A percentile compares a stretch with the other conserved stretches of the same genome.
Conservation (phyloP, 2,329 filamentous ascomycete genomes). For the Fusarium armeniacum region DNA sequence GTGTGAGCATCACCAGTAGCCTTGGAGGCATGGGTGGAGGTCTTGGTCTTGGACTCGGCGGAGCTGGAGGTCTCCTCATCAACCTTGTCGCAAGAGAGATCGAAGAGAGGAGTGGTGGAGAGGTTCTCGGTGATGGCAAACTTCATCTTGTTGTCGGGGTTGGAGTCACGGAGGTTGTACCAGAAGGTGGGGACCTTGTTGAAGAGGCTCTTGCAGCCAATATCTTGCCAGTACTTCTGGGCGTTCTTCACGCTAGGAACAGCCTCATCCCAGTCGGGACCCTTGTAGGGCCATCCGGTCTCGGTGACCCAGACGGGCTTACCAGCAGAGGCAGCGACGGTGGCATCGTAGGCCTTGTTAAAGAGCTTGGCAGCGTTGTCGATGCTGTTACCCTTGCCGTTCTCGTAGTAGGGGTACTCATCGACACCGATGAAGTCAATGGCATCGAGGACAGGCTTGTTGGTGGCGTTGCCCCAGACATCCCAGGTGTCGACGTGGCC, state of each 20-base stretch:
- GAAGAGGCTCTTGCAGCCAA: conserved; percentile 72
- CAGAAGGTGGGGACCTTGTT: conserved; percentile 70
- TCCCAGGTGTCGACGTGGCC: conserved; percentile 80
- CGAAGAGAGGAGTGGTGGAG: conserved; percentile 64
- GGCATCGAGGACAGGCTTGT: conserved; percentile 71
- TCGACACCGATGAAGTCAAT: conserved; percentile 76
- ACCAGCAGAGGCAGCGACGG: conserved; percentile 61
- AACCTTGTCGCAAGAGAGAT: conserved; percentile 66
- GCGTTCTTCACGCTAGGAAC: conserved; percentile 70
- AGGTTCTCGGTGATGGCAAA: conserved; percentile 70
- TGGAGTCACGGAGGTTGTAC: conserved; percentile 73
- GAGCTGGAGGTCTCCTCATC: conserved; percentile 42
- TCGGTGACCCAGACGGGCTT: conserved; percentile 74
- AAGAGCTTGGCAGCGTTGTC: conserved; percentile 69
- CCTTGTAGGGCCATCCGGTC: conserved; percentile 74
- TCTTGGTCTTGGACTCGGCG: conserved; percentile 44
- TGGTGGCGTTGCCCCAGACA: conserved; percentile 70
- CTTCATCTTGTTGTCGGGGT: conserved; percentile 70
- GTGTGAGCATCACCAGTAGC: conserved; percentile 44
- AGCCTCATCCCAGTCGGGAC: conserved; percentile 67
- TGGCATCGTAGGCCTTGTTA: conserved; percentile 62
- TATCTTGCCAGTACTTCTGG: conserved; percentile 72
- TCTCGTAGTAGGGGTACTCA: conserved; percentile 77
- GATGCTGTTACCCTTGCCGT: conserved; percentile 67
- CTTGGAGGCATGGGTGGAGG: conserved; percentile 22